Conservation (phyloP, 352 stramenopile genomes). For the Globisporangium nodosum region DNA sequence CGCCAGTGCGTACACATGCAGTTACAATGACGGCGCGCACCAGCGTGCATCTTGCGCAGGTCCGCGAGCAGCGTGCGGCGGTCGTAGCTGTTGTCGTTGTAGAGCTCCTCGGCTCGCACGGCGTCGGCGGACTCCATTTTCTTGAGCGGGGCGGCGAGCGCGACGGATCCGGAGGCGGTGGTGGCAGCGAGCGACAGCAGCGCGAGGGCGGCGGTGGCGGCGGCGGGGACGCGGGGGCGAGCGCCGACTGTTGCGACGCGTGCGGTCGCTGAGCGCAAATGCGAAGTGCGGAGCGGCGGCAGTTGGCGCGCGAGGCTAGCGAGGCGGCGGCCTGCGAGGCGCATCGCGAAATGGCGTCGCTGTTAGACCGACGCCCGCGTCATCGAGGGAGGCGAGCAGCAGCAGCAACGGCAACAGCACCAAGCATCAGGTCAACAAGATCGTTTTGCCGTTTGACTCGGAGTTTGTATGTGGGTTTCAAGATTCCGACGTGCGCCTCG, state of each 20-base stretch:
- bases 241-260: background rate
- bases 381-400: background rate
- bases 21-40: slow-evolving; percentile 2
- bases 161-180: slow-evolving; percentile 7
- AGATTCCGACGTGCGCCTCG: slow-evolving; percentile 11
- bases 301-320: slow-evolving; percentile 2
- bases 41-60: slow-evolving; percentile 52
- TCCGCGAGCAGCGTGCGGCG: slow-evolving; percentile 59
- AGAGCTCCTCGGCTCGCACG: slow-evolving; percentile 73
- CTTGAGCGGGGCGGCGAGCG: slow-evolving; percentile 17
- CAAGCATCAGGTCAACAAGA: background rate
- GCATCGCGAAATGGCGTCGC: slow-evolving; percentile 6
- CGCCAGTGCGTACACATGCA: too few relatives aligned
- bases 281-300: slow-evolving; percentile 4
- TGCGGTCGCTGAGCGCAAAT: slow-evolving; percentile 11
- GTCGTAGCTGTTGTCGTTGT: slow-evolving; percentile 70
- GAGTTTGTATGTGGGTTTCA: slow-evolving; percentile 1
- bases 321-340: slow-evolving; percentile 1
- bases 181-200: slow-evolving; percentile 18
- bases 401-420: background rate
- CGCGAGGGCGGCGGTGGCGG: slow-evolving; percentile 12
- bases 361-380: background rate
- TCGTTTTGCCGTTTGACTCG: slow-evolving; percentile 3
- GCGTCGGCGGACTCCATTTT: slow-evolving; percentile 58
- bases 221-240: background rate